Percentiles rank a stretch among this genome's conserved stretches.
These are phyloP conservation scores for Hymenoscyphus fructigenus DNA, from an alignment of 2,329 filamentous ascomycete species.

Conservation along the genomic window DNA sequence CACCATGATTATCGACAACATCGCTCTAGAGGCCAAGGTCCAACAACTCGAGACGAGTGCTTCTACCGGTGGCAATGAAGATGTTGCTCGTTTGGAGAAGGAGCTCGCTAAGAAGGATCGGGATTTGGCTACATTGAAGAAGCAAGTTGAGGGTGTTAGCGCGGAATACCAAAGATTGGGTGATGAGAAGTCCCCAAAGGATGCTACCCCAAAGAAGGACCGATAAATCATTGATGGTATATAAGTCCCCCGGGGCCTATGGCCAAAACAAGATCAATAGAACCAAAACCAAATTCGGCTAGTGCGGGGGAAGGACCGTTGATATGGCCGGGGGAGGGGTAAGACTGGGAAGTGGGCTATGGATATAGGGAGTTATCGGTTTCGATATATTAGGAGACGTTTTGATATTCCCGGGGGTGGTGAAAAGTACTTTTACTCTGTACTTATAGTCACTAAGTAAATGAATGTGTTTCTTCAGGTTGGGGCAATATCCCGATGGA, in stretches of 20 bases:
- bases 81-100: slow-evolving; percentile 68
- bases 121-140: slow-evolving; percentile 86
- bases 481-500: not conserved
- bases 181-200: slow-evolving; percentile 68
- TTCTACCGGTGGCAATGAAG: slow-evolving; percentile 67
- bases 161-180: slow-evolving; percentile 83
- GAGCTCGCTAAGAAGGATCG: slow-evolving; percentile 71
- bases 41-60: slow-evolving; percentile 74
- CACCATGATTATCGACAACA: slow-evolving; percentile 61
- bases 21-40: slow-evolving; percentile 84
- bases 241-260: not conserved
- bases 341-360: not conserved
- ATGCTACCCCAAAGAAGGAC: slow-evolving; percentile 58
- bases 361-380: not conserved
- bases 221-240: slow-evolving; percentile 24
- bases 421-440: not conserved
- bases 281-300: not conserved
- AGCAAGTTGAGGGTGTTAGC: slow-evolving; percentile 81
- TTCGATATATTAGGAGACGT: not conserved
- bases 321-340: not conserved
- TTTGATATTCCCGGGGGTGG: not conserved
- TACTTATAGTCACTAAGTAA: not conserved
- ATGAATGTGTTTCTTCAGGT: not conserved
- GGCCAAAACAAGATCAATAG: not conserved
- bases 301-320: not conserved